These are phyloP conservation scores for Ophiostoma perfectum DNA, from an alignment of 2,329 filamentous ascomycete species.

Conservation along the genomic window DNA sequence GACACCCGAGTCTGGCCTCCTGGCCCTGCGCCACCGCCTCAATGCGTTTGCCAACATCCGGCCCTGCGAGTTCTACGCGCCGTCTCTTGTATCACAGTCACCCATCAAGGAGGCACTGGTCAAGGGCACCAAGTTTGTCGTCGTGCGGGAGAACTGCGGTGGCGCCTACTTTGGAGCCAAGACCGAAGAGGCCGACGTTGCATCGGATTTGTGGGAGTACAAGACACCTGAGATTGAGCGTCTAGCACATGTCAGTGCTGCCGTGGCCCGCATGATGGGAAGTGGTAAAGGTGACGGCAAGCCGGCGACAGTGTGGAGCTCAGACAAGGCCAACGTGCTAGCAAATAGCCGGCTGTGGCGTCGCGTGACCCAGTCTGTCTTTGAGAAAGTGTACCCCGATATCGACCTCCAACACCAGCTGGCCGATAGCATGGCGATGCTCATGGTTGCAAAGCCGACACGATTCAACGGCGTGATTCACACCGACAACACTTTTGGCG, in stretches of 20 bases:
- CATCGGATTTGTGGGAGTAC: slow-evolving; percentile 47
- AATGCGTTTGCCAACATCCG: slow-evolving; percentile 48
- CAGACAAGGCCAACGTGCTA: slow-evolving; percentile 50
- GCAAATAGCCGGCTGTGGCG: slow-evolving; percentile 48
- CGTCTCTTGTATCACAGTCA: slow-evolving; percentile 34
- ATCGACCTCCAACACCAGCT: slow-evolving; percentile 43
- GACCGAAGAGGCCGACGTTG: slow-evolving; percentile 39
- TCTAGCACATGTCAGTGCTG: slow-evolving; percentile 42
- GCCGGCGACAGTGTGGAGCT: slow-evolving; percentile 42
- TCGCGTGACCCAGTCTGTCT: slow-evolving; percentile 38
- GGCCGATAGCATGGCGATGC: slow-evolving; percentile 44
- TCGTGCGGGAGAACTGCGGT: slow-evolving; percentile 47
- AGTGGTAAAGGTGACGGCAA: slow-evolving; percentile 29
- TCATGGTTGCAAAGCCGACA: slow-evolving; percentile 44
- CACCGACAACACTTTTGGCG: slow-evolving; percentile 46
- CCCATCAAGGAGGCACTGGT: slow-evolving; percentile 43
- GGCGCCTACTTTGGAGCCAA: slow-evolving; percentile 48
- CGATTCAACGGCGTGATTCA: slow-evolving; percentile 45
- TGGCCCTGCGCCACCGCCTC: slow-evolving; percentile 38
- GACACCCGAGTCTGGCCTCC: slow-evolving; percentile 42
- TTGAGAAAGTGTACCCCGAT: slow-evolving; percentile 40
- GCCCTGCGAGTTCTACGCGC: slow-evolving; percentile 43
- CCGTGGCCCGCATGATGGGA: slow-evolving; percentile 37
- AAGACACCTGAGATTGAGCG: slow-evolving; percentile 42
- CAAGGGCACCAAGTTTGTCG: slow-evolving; percentile 43